A percentile compares a stretch with the other conserved stretches of the same genome.
These are phyloP conservation scores for Brettanomyces naardenensis DNA, from an alignment of 805 yeast genomes.

Conservation along the genomic window DNA sequence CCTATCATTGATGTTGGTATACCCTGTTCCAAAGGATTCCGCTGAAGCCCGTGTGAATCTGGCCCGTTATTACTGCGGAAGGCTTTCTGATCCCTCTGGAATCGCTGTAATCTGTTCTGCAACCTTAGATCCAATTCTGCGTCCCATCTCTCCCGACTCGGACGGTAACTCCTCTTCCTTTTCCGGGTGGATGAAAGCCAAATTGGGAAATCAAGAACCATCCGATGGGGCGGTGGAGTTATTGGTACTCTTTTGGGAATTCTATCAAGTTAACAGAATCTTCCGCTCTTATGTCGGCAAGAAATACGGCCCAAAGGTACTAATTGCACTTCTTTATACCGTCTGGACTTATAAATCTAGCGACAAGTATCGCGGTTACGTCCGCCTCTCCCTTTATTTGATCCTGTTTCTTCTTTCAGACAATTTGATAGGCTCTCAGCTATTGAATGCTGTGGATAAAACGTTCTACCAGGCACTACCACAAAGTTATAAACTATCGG, in stretches of 20 bases:
- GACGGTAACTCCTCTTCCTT: slow-evolving; percentile 13
- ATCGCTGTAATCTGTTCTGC: slow-evolving; percentile 39
- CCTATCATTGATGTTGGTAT: slow-evolving; percentile 50
- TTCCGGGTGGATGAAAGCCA: slow-evolving; percentile 19
- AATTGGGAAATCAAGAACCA: slow-evolving; percentile 13
- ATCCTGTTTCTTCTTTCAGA: slow-evolving; percentile 39
- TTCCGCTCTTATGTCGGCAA: slow-evolving; percentile 40
- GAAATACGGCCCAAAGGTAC: slow-evolving; percentile 40
- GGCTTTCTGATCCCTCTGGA: slow-evolving; percentile 48
- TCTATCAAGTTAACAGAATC: slow-evolving; percentile 61
- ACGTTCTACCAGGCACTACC: slow-evolving; percentile 45
- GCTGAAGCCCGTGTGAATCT: slow-evolving; percentile 26
- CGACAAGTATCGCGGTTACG: slow-evolving; percentile 31
- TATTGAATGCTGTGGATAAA: slow-evolving; percentile 38
- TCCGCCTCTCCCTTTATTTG: slow-evolving; percentile 45
- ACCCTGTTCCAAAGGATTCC: slow-evolving; percentile 52
- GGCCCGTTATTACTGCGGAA: slow-evolving; percentile 44
- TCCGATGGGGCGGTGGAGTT: slow-evolving; percentile 48
- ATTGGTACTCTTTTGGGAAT: slow-evolving; percentile 66
- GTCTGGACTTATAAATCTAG: slow-evolving; percentile 39
- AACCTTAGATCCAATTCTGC: slow-evolving; percentile 38
- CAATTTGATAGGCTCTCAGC: slow-evolving; percentile 27
- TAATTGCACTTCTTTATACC: slow-evolving; percentile 49
- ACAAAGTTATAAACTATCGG: slow-evolving; percentile 33
- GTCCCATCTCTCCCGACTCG: slow-evolving; percentile 29